Percentiles rank a stretch among this genome's conserved stretches.
These are phyloP conservation scores for Wickerhamomyces queroliae DNA, from an alignment of 805 yeast genomes.

Conservation along the genomic window DNA sequence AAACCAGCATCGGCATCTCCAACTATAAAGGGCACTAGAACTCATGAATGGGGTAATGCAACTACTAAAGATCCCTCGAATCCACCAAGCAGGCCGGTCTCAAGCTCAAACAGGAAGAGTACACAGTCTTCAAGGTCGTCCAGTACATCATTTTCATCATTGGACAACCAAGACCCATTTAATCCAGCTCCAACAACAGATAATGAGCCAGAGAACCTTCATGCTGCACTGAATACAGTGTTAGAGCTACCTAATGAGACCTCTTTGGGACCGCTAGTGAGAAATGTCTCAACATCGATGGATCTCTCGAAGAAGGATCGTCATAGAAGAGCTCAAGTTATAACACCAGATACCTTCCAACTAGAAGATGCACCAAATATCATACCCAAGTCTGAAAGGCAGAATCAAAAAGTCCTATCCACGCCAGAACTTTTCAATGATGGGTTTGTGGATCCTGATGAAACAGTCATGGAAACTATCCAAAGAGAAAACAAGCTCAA, in stretches of 20 bases:
- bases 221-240: slow-evolving; percentile 15
- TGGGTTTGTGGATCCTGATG: slow-evolving; percentile 2
- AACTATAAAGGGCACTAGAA: slow-evolving; percentile 40
- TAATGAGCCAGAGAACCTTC: slow-evolving; percentile 5
- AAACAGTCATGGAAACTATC: background rate
- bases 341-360: slow-evolving; percentile 11
- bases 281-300: slow-evolving; percentile 1
- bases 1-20: slow-evolving; percentile 22
- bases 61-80: background rate
- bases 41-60: slow-evolving; percentile 41
- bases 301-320: slow-evolving; percentile 11
- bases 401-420: background rate
- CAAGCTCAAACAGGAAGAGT: background rate
- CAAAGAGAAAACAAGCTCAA: background rate
- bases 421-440: slow-evolving; percentile 1
- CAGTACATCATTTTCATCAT: background rate
- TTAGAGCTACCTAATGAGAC: slow-evolving; percentile 15
- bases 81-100: too few relatives aligned
- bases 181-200: background rate
- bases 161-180: background rate
- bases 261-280: background rate
- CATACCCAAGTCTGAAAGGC: slow-evolving; percentile 1
- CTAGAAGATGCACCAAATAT: slow-evolving; percentile 4
- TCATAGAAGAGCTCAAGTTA: slow-evolving; percentile 20
- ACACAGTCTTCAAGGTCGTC: background rate